These are phyloP conservation scores for Medicago arabica DNA, from an alignment of 306 rosid genomes.

Conservation along the genomic window DNA sequence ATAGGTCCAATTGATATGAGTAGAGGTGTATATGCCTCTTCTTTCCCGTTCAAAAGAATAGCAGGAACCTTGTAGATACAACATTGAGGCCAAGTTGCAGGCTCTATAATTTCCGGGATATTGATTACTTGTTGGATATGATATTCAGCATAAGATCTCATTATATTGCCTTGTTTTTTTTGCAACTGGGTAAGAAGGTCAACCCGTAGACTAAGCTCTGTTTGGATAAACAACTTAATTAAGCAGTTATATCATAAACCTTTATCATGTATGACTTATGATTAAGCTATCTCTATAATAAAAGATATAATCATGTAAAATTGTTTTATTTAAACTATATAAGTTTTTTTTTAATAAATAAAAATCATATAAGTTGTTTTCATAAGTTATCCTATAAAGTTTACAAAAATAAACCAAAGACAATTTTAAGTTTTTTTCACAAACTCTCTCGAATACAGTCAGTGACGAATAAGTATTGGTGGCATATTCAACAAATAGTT, in stretches of 20 bases:
- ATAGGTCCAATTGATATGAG: slow-evolving; percentile 61
- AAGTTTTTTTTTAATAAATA: too few relatives aligned
- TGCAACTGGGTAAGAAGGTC: slow-evolving; percentile 13
- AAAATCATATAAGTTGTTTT: background rate
- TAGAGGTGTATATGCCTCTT: slow-evolving; percentile 48
- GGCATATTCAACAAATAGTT: too few relatives aligned
- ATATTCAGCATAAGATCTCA: slow-evolving; percentile 33
- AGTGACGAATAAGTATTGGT: too few relatives aligned
- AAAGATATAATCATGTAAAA: too few relatives aligned
- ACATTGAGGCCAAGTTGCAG: slow-evolving; percentile 36
- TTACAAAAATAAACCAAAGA: too few relatives aligned
- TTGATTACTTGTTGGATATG: slow-evolving; percentile 42
- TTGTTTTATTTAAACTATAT: too few relatives aligned
- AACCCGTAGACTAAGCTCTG: background rate
- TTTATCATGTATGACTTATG: background rate
- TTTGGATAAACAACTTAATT: background rate
- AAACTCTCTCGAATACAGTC: too few relatives aligned
- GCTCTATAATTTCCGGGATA: slow-evolving; percentile 42
- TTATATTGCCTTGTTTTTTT: slow-evolving; percentile 17
- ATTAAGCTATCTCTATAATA: background rate
- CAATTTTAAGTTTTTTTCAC: too few relatives aligned
- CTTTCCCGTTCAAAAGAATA: slow-evolving; percentile 49
- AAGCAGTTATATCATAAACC: background rate
- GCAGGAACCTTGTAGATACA: slow-evolving; percentile 53
- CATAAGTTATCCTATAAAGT: background rate